phyloP scores from a whole-genome alignment of 495 filamentous ascomycete genomes.

The Talaromyces trachyspermus region DNA sequence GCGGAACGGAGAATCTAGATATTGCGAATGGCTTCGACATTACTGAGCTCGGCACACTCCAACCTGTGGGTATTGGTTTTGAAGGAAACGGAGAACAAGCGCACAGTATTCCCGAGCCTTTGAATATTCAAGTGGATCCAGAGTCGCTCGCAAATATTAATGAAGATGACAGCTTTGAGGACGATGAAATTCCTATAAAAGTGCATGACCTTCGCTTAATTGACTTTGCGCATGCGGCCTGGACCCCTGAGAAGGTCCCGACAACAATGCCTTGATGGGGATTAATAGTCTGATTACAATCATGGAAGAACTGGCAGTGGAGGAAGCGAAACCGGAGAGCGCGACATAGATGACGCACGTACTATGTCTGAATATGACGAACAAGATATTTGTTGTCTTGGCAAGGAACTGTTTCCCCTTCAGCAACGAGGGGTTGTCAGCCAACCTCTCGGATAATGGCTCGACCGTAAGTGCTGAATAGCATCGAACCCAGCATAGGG shows the following conservation, averaged over 20 bases:
- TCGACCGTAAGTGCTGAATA: no score
- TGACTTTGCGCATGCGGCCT: constrained; percentile 91
- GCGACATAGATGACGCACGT: no score
- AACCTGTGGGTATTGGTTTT: constrained; percentile 25
- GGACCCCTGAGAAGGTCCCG: constrained; percentile 76
- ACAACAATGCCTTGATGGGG: constrained; percentile 76
- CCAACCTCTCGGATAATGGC: no score
- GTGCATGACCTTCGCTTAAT: constrained; percentile 83
- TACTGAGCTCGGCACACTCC: constrained; percentile 22
- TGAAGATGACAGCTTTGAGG: constrained; percentile 41
- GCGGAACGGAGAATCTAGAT: constrained; percentile 53
- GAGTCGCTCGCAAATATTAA: constrained; percentile 23
- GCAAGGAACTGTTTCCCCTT: no score
- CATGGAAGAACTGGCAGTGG: constrained; percentile 50
- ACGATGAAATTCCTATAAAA: constrained; percentile 58
- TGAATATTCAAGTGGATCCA: constrained; percentile 37
- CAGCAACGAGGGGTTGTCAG: no score
- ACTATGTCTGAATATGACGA: no score
- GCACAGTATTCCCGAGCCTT: constrained; percentile 12
- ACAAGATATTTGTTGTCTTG: no score
- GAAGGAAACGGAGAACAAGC: constrained; percentile 17
- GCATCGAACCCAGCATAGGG: no score
- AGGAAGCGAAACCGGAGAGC: constrained; percentile 8
- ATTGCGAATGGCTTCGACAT: constrained; percentile 41
- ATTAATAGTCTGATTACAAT: constrained; percentile 67